These are phyloP conservation scores for Elongisporangium prolatum DNA, from an alignment of 352 stramenopile species.

Conservation along the genomic window DNA sequence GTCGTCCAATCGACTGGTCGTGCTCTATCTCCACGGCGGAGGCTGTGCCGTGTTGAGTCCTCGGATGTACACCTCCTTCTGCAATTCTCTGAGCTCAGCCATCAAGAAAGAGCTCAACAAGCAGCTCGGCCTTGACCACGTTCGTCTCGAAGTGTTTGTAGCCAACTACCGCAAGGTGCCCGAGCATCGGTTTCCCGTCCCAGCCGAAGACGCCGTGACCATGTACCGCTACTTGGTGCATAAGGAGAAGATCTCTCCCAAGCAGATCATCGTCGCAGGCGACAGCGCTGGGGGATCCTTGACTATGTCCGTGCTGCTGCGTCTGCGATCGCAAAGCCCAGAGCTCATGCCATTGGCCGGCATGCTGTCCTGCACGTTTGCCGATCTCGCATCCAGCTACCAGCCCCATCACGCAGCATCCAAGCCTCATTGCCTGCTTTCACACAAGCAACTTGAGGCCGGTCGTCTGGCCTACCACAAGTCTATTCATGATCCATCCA, in stretches of 20 bases:
- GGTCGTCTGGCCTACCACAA: constrained; percentile 19
- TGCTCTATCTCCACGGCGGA: constrained; percentile 40
- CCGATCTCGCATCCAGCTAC: constrained; percentile 19
- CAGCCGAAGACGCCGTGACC: constrained; percentile 27
- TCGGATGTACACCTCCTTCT: constrained; percentile 34
- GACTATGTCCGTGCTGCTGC: constrained; percentile 33
- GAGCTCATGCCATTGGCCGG: constrained; percentile 25
- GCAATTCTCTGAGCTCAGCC: constrained; percentile 19
- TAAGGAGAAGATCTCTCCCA: constrained; percentile 22
- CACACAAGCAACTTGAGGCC: constrained; percentile 10
- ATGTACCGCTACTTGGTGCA: constrained; percentile 40
- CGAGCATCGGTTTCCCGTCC: constrained; percentile 36
- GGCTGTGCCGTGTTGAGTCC: constrained; percentile 37
- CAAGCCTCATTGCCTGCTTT: constrained; percentile 30
- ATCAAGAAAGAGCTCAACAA: constrained; percentile 20
- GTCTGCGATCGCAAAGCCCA: constrained; percentile 16
- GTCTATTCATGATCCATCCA: constrained; percentile 16
- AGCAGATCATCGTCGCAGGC: constrained; percentile 33
- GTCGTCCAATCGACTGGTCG: constrained; percentile 13
- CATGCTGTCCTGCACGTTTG: constrained; percentile 26
- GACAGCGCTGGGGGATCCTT: constrained; percentile 40
- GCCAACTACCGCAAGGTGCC: constrained; percentile 48
- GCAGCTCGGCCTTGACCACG: constrained; percentile 8
- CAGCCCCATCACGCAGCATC: constrained; percentile 3
- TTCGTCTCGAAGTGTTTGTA: constrained; percentile 35